Evolutionary conservation across 2,329 filamentous ascomycete species (phyloP).

Genomic region (Ceratocystis albifundus): DNA sequence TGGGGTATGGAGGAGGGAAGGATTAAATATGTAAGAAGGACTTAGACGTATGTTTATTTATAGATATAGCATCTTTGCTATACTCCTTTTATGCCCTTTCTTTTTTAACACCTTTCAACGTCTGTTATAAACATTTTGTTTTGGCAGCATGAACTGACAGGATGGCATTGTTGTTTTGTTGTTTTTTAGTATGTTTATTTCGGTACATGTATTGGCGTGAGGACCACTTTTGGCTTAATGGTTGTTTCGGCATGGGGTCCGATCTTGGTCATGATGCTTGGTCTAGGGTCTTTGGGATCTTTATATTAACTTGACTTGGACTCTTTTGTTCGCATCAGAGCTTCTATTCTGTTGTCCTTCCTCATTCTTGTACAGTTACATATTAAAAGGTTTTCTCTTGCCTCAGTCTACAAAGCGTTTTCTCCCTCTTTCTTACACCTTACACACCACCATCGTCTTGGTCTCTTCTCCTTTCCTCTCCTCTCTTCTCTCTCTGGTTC

Average conservation of each 20-base stretch:
- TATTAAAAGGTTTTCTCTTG: too few relatives aligned
- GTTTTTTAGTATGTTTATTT: constrained; percentile 1
- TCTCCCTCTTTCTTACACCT: neutral
- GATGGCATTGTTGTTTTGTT: neutral
- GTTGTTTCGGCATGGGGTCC: neutral
- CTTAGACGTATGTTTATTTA: too few relatives aligned
- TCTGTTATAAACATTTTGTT: neutral
- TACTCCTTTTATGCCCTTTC: neutral
- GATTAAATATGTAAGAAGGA: too few relatives aligned
- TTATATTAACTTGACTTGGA: too few relatives aligned
- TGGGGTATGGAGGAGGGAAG: too few relatives aligned
- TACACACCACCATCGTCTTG: neutral
- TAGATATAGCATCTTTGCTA: too few relatives aligned
- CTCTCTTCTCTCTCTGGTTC: neutral
- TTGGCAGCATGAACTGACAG: constrained; percentile 10
- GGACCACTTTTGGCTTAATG: neutral
- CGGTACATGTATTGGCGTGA: neutral
- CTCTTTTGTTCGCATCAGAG: too few relatives aligned
- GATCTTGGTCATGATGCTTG: neutral
- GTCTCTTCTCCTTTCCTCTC: neutral
- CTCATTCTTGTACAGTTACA: neutral
- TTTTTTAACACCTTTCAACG: neutral
- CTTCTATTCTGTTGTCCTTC: too few relatives aligned
- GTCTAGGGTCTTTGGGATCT: too few relatives aligned
- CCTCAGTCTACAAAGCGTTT: too few relatives aligned